Evolutionary conservation across 768 basidiomycete genomes (phyloP), one percentile per base, ranked within the genome.

Genomic region (Naganishia friedmannii): DNA sequence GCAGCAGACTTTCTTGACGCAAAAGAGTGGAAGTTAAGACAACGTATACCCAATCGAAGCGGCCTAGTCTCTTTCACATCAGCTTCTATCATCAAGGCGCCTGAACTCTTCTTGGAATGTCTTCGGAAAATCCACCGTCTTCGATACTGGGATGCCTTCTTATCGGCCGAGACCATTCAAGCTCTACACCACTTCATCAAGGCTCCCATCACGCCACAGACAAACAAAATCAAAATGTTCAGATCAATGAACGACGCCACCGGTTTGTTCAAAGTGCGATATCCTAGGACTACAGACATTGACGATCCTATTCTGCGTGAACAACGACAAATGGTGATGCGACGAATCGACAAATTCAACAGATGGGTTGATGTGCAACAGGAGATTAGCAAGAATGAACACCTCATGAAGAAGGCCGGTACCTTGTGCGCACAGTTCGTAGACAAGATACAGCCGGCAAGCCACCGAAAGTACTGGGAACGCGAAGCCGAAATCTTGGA

Each of bases 281-380:
- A 63, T 37, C 60, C 60, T 42, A 23, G 23, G 7, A 39, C 29
- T 23, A 63, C 60, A 12, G 60, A 63, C 60, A n/a, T 42, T 7
- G 57, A 34, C 17, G 57, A 58, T 39, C 57, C 32, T 3, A 17
- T 3, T 23, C 60, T 63, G 23, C 23, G 21, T 28, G 60, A 63
- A 63, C 37, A 42, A 28, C 60, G 42, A 26, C 60, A 45, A 29
- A n/a, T 42, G 42, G 60, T 63, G 9, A 26, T 63, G 1, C 37
- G 60, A 5, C n/a, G 19, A 23, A 63, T 63, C 29, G 60, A 26
- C 5, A 42, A 26, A n/a, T 42, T 45, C 42, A 63, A 45, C 26
- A 39, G 60, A 63, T 63, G 60, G 60, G 60, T 63, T 2, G 60
- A 63, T 37, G 39, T 63, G 26, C 60, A 63, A 45, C 60, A 63